Conservation (phyloP, 257 asterid genomes). For the Nemophila menziesii region DNA sequence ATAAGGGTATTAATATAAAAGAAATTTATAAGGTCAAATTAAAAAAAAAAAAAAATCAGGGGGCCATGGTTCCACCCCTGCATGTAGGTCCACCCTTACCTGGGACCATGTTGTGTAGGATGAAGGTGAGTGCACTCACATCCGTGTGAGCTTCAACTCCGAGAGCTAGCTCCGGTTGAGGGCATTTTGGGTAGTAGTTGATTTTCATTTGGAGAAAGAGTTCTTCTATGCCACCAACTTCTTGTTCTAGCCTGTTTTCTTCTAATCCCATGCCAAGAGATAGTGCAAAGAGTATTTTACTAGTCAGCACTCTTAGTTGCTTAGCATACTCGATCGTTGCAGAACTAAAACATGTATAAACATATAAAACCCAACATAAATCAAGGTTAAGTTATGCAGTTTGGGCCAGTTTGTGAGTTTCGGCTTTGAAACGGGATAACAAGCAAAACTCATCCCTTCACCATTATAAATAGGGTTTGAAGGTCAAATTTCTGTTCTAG, state of each 20-base stretch:
- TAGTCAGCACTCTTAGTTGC: slow-evolving; percentile 41
- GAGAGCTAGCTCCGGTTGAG: slow-evolving; percentile 89
- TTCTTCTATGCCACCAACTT: slow-evolving; percentile 74
- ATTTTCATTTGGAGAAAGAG: slow-evolving; percentile 67
- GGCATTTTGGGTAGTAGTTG: slow-evolving; percentile 87
- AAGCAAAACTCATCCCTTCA: too few species aligned
- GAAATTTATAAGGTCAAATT: too few species aligned
- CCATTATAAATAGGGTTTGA: too few species aligned
- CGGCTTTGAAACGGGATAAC: too few species aligned
- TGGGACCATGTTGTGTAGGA: slow-evolving; percentile 94
- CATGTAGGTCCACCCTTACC: too few species aligned
- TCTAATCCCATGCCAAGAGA: slow-evolving; percentile 64
- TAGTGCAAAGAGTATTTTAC: slow-evolving; percentile 48
- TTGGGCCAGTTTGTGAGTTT: too few species aligned
- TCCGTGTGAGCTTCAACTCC: slow-evolving; percentile 95
- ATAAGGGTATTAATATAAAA: too few species aligned
- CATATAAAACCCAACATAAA: too few species aligned
- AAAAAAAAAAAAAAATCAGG: too few species aligned
- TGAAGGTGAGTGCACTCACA: slow-evolving; percentile 75
- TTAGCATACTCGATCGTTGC: slow-evolving; percentile 59
- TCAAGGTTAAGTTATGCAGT: too few species aligned
- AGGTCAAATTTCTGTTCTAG: too few species aligned
- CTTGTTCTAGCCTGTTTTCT: slow-evolving; percentile 51
- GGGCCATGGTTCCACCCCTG: too few species aligned
- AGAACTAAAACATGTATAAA: slow-evolving; percentile 23